Percentiles rank a stretch among this genome's conserved stretches.
phyloP scores from a whole-genome alignment of 83 land plant genomes.

The Isoetes engelmannii region DNA sequence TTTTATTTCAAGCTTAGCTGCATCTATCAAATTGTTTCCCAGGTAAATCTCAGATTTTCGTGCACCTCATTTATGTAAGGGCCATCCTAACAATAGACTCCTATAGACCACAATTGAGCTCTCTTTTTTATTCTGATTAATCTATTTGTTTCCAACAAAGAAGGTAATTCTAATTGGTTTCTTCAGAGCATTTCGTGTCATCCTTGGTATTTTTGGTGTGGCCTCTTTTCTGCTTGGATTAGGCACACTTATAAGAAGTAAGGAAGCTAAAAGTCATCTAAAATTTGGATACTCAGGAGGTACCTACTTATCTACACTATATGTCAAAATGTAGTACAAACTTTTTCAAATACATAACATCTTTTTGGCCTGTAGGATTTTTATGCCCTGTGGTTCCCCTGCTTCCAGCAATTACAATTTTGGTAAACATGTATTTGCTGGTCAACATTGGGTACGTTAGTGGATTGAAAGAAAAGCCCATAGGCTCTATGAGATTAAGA shows the following conservation, averaged over 20 bases:
- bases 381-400: not conserved
- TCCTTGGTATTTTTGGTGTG: not conserved
- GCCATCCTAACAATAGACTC: not conserved
- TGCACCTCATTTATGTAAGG: not conserved
- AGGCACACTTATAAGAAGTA: not conserved
- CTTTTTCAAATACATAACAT: not conserved
- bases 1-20: too few species aligned
- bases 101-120: not conserved
- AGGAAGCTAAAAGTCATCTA: not conserved
- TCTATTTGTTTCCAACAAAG: not conserved
- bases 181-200: not conserved
- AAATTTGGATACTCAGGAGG: constrained; percentile 1
- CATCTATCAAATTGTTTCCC: too few species aligned
- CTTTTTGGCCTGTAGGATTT: not conserved
- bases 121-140: not conserved
- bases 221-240: not conserved
- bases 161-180: not conserved
- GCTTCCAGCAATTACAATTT: not conserved
- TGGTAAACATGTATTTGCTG: constrained; percentile 1
- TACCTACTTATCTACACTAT: not conserved
- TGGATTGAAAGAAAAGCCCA: not conserved
- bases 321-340: not conserved
- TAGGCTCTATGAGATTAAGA: too few species aligned
- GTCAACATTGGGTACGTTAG: constrained; percentile 3
- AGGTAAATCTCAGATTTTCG: not conserved